Conservation (phyloP, 495 filamentous ascomycete genomes). For the Penicillium waksmanii region DNA sequence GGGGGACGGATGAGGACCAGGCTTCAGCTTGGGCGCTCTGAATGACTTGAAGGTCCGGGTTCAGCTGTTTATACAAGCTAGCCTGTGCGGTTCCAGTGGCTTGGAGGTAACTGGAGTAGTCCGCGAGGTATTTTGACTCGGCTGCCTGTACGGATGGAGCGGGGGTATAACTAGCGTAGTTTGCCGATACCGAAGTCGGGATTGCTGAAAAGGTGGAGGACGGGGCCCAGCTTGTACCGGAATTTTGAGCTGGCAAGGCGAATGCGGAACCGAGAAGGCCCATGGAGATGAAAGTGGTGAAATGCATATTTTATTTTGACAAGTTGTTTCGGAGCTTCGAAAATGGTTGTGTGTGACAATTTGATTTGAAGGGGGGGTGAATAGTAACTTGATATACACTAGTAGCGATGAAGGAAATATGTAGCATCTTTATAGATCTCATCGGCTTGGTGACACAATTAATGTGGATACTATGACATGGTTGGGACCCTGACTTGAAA, state of each 20-base stretch:
- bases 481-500: neutral
- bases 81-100: conserved; percentile 1
- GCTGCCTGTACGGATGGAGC: neutral
- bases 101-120: neutral
- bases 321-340: no score
- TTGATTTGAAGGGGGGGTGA: neutral
- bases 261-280: neutral
- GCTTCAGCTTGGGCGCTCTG: conserved; percentile 1
- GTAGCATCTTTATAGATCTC: neutral
- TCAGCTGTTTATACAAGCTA: neutral
- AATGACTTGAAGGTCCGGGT: neutral
- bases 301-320: neutral
- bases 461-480: neutral
- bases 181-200: neutral
- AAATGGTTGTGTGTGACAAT: no score
- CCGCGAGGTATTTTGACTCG: conserved; percentile 1
- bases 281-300: neutral
- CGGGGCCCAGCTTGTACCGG: neutral
- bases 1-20: neutral
- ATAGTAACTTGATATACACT: neutral
- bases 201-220: neutral
- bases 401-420: neutral
- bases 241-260: conserved; percentile 1
- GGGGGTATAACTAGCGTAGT: neutral
- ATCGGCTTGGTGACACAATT: neutral